These are phyloP conservation scores for Fusarium anguioides DNA, from an alignment of 2,329 filamentous ascomycete genomes.

Conservation along the genomic window DNA sequence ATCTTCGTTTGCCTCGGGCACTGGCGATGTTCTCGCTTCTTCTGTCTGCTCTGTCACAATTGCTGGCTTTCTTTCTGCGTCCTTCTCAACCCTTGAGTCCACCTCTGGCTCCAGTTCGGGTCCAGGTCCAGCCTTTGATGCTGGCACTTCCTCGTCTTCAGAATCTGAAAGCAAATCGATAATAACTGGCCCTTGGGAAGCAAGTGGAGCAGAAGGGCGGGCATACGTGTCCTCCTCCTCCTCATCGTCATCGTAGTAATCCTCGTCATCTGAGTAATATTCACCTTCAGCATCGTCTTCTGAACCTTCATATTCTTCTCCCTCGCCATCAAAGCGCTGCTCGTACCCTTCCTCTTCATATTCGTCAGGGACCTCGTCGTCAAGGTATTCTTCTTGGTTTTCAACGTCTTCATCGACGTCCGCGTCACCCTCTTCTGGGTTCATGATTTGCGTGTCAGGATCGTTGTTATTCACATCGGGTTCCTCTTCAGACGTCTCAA, in stretches of 20 bases:
- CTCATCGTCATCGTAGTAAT: conserved; percentile 39
- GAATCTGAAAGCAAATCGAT: conserved; percentile 62
- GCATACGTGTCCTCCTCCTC: conserved; percentile 35
- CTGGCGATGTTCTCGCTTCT: not conserved
- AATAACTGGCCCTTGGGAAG: conserved; percentile 53
- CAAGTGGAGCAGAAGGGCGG: conserved; percentile 20
- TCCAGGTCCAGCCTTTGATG: not conserved
- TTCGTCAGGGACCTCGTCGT: conserved; percentile 20
- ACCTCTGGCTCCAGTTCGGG: not conserved
- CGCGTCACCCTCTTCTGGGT: conserved; percentile 37
- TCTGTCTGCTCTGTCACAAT: not conserved
- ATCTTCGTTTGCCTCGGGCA: not conserved
- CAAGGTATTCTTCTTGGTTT: conserved; percentile 35
- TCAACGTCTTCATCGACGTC: conserved; percentile 45
- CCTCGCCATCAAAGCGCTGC: conserved; percentile 30
- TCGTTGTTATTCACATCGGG: conserved; percentile 45
- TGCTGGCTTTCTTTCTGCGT: not conserved
- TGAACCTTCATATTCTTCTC: conserved; percentile 41
- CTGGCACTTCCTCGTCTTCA: conserved; percentile 55
- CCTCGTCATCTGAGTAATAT: conserved; percentile 45
- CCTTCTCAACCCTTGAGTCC: not conserved
- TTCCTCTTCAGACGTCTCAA: conserved; percentile 46
- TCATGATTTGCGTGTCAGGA: conserved; percentile 36
- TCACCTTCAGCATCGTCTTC: conserved; percentile 47
- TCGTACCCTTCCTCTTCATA: conserved; percentile 45